Evolutionary conservation across 1,139 yeast species (phyloP).

Genomic region (Blastobotrys serpentis): DNA sequence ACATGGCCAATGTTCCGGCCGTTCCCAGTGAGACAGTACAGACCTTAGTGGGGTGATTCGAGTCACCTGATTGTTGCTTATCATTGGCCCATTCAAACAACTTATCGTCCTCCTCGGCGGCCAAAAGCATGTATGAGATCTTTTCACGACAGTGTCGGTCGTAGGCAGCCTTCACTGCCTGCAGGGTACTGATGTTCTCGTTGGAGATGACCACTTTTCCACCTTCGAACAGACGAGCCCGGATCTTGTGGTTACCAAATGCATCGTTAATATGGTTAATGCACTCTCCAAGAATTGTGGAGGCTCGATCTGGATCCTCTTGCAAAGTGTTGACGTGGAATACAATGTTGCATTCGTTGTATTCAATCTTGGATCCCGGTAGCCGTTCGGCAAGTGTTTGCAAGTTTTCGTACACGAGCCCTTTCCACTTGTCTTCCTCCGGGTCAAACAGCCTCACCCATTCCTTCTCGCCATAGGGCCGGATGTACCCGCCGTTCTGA

Average conservation of each 20-base stretch:
- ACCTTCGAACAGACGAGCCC: constrained; percentile 71
- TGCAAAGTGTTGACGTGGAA: constrained; percentile 50
- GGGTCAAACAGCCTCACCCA: constrained; percentile 4
- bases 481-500: constrained; percentile 78
- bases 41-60: constrained; percentile 21
- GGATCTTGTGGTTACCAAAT: constrained; percentile 63
- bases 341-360: constrained; percentile 72
- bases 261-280: constrained; percentile 81
- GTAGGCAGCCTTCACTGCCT: constrained; percentile 30
- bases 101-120: constrained; percentile 60
- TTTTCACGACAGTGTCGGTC: constrained; percentile 13
- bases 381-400: constrained; percentile 71
- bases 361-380: constrained; percentile 72
- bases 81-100: constrained; percentile 58
- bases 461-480: constrained; percentile 38
- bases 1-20: constrained; percentile 60
- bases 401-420: constrained; percentile 56
- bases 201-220: constrained; percentile 34
- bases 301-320: constrained; percentile 67
- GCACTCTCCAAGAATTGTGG: constrained; percentile 75
- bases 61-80: neutral
- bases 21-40: constrained; percentile 66
- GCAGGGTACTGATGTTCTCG: constrained; percentile 25
- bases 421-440: constrained; percentile 53
- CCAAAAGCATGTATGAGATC: constrained; percentile 39